phyloP scores from a whole-genome alignment of 2,329 filamentous ascomycete genomes.

The Hawksworthiomyces lignivorus region DNA sequence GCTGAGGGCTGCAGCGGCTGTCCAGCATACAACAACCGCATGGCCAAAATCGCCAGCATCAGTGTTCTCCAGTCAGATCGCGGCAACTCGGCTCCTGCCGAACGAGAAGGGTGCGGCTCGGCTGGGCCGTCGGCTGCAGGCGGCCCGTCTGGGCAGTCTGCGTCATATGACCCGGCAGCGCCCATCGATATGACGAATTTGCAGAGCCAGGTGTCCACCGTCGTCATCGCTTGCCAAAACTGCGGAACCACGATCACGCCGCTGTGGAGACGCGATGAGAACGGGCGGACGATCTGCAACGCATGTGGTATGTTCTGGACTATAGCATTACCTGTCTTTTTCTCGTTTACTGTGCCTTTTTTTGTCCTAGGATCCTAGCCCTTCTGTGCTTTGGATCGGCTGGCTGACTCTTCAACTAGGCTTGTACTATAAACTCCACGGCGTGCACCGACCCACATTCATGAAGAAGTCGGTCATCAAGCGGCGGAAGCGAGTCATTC shows the following conservation, averaged over 20 bases:
- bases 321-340: conserved; percentile 3
- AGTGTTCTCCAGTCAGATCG: conserved; percentile 39
- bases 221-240: conserved; percentile 91
- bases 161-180: conserved; percentile 26
- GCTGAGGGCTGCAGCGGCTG: conserved; percentile 93
- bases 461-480: conserved; percentile 99
- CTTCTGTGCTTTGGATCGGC: not conserved
- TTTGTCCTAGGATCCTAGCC: not conserved
- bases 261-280: conserved; percentile 88
- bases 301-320: conserved; percentile 69
- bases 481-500: conserved; percentile 86
- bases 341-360: not conserved
- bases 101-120: not conserved
- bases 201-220: conserved; percentile 43
- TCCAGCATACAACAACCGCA: conserved; percentile 93
- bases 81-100: conserved; percentile 11
- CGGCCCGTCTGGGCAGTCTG: not conserved
- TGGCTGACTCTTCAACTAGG: conserved; percentile 42
- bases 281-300: conserved; percentile 95
- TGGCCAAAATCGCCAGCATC: conserved; percentile 77
- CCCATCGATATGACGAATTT: conserved; percentile 44
- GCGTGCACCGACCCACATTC: conserved; percentile 84
- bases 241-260: conserved; percentile 95
- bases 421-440: conserved; percentile 93
- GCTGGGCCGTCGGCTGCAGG: not conserved